These are phyloP conservation scores for Selaginella moellendorffii DNA, from an alignment of 75 land plant species.

Conservation along the genomic window DNA sequence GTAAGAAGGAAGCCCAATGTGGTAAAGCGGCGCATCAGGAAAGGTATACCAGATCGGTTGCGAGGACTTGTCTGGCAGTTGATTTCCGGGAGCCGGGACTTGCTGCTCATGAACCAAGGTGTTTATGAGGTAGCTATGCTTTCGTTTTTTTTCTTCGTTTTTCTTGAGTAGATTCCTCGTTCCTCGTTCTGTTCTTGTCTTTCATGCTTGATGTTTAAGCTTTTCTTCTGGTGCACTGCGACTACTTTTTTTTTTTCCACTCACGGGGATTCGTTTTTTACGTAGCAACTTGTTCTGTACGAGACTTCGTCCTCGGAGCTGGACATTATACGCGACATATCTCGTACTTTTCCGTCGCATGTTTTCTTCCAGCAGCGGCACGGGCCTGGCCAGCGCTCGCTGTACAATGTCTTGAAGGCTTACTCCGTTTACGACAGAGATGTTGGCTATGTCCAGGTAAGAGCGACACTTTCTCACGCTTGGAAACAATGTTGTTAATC, in stretches of 20 bases:
- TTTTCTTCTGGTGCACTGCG: too few relatives aligned
- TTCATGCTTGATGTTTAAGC: too few relatives aligned
- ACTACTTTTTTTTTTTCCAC: background rate
- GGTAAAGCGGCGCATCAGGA: slow-evolving; percentile 57
- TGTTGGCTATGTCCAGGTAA: slow-evolving; percentile 98
- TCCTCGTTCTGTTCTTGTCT: too few relatives aligned
- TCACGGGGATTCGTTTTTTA: slow-evolving; percentile 8
- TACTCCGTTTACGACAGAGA: slow-evolving; percentile 94
- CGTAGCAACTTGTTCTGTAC: slow-evolving; percentile 95
- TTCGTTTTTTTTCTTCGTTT: background rate
- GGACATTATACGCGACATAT: slow-evolving; percentile 94
- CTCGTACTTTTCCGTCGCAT: slow-evolving; percentile 97
- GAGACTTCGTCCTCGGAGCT: slow-evolving; percentile 92
- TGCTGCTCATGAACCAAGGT: slow-evolving; percentile 94
- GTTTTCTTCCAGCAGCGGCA: slow-evolving; percentile 98
- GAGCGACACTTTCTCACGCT: background rate
- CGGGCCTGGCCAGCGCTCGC: slow-evolving; percentile 99
- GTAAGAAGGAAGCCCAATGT: slow-evolving; percentile 77
- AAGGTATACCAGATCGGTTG: slow-evolving; percentile 91
- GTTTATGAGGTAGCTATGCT: slow-evolving; percentile 71
- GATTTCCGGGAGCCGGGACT: slow-evolving; percentile 91
- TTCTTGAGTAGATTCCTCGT: background rate
- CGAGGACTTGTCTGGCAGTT: slow-evolving; percentile 98
- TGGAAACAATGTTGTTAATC: background rate
- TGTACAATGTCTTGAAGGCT: slow-evolving; percentile 95